Conservation (phyloP, 2,329 filamentous ascomycete genomes). For the Pseudocercospora pini-densiflorae region DNA sequence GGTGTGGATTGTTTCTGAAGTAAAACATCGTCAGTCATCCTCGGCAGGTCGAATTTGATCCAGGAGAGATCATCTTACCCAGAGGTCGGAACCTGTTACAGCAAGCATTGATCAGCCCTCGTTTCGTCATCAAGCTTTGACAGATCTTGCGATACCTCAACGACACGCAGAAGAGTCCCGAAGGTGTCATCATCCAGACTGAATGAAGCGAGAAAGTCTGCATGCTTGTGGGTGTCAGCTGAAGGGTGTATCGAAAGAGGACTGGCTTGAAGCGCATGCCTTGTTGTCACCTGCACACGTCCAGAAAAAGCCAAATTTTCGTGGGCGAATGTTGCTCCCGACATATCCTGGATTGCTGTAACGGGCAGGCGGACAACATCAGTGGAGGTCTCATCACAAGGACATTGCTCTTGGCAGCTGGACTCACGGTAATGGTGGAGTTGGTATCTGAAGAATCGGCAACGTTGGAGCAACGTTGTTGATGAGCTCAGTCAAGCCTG, state of each 20-base stretch:
- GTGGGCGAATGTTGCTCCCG: conserved; percentile 61
- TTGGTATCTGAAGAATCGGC: conserved; percentile 63
- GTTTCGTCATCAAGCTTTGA: neutral
- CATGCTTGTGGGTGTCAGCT: conserved; percentile 48
- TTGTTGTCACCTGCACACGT: conserved; percentile 64
- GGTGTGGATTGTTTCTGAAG: conserved; percentile 64
- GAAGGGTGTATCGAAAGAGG: neutral
- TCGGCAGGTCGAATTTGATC: too few relatives aligned
- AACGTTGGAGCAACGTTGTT: conserved; percentile 56
- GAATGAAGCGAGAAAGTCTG: conserved; percentile 62
- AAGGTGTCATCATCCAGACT: conserved; percentile 67
- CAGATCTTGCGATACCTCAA: conserved; percentile 35
- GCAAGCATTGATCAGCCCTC: conserved; percentile 60
- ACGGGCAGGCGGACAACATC: neutral
- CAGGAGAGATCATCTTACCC: conserved; percentile 2
- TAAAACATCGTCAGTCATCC: neutral
- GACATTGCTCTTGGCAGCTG: neutral
- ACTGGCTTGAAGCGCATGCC: neutral
- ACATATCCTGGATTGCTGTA: conserved; percentile 48
- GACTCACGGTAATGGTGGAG: conserved; percentile 60
- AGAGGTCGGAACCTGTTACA: conserved; percentile 67
- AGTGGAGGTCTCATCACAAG: neutral
- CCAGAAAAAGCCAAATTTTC: conserved; percentile 71
- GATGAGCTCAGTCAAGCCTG: conserved; percentile 64
- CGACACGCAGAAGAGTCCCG: conserved; percentile 55